Evolutionary conservation across 2,329 filamentous ascomycete species (phyloP).

Genomic region (Fusarium praegraminearum): DNA sequence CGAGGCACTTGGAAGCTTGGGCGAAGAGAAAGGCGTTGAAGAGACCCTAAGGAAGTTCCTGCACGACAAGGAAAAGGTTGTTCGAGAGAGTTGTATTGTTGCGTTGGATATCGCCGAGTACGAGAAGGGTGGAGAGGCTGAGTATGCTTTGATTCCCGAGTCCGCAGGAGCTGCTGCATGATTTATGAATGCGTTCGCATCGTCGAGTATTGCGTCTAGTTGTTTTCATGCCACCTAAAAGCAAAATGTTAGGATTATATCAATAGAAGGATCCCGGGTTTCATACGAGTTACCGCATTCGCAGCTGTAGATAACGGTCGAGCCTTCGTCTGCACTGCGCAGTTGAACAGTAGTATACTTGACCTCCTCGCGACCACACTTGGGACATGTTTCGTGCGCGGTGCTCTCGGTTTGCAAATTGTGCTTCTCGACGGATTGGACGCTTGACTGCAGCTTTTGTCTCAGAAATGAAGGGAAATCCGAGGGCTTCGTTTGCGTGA

Average conservation of each 20-base stretch:
- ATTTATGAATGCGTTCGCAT: constrained; percentile 38
- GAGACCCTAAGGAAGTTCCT: constrained; percentile 85
- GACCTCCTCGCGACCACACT: constrained; percentile 86
- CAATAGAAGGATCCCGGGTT: constrained; percentile 27
- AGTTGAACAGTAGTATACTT: constrained; percentile 87
- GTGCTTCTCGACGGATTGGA: constrained; percentile 82
- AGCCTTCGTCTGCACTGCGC: constrained; percentile 93
- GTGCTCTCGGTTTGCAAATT: constrained; percentile 80
- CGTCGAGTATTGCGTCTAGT: constrained; percentile 56
- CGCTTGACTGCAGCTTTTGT: constrained; percentile 83
- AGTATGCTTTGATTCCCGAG: constrained; percentile 92
- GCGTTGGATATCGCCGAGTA: constrained; percentile 98
- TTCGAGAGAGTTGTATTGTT: constrained; percentile 93
- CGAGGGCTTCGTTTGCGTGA: constrained; percentile 86
- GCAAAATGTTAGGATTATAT: constrained; percentile 43
- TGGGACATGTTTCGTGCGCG: constrained; percentile 77
- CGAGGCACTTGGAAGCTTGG: constrained; percentile 92
- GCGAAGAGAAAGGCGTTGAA: constrained; percentile 93
- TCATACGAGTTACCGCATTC: constrained; percentile 84
- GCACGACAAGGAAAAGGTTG: constrained; percentile 90
- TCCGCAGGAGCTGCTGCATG: constrained; percentile 58
- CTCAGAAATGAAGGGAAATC: constrained; percentile 92
- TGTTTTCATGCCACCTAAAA: constrained; percentile 69
- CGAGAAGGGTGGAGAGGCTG: constrained; percentile 86
- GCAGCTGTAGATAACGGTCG: constrained; percentile 90